A percentile compares a stretch with the other conserved stretches of the same genome.
phyloP scores from a whole-genome alignment of 805 yeast genomes.

The Lachancea cidri region DNA sequence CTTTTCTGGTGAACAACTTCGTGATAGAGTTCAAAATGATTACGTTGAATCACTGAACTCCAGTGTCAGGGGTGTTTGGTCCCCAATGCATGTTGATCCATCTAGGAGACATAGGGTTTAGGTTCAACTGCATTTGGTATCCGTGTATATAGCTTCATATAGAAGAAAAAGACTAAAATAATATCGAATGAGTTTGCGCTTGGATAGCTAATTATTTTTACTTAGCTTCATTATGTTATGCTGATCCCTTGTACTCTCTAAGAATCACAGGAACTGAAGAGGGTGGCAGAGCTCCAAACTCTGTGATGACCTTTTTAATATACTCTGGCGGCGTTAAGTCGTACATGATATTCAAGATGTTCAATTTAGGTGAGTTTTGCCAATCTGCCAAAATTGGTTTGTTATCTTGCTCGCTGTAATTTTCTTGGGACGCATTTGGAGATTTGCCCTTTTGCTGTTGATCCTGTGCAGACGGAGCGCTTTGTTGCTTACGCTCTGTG shows the following conservation, averaged over 20 bases:
- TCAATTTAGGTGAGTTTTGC: constrained; percentile 58
- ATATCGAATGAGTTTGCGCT: too few species aligned
- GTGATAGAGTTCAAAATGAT: constrained; percentile 58
- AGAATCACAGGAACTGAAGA: constrained; percentile 96
- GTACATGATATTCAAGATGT: constrained; percentile 79
- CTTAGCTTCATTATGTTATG: constrained; percentile 11
- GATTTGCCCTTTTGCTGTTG: constrained; percentile 23
- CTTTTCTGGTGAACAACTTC: constrained; percentile 59
- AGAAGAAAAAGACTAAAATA: too few species aligned
- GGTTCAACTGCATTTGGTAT: not conserved
- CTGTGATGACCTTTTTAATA: constrained; percentile 92
- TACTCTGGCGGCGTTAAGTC: constrained; percentile 93
- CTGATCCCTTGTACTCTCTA: constrained; percentile 72
- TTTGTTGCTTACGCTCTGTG: constrained; percentile 35
- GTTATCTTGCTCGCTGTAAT: constrained; percentile 28
- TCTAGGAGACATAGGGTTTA: constrained; percentile 19
- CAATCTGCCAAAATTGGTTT: constrained; percentile 52
- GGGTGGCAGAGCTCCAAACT: constrained; percentile 93
- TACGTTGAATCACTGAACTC: constrained; percentile 76
- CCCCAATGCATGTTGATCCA: constrained; percentile 75
- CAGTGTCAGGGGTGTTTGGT: constrained; percentile 95
- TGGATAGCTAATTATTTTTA: not conserved
- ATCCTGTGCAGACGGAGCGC: constrained; percentile 24
- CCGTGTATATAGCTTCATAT: not conserved
- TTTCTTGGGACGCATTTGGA: constrained; percentile 21